phyloP scores from a whole-genome alignment of 768 basidiomycete genomes.

The Boletus sensibilis region DNA sequence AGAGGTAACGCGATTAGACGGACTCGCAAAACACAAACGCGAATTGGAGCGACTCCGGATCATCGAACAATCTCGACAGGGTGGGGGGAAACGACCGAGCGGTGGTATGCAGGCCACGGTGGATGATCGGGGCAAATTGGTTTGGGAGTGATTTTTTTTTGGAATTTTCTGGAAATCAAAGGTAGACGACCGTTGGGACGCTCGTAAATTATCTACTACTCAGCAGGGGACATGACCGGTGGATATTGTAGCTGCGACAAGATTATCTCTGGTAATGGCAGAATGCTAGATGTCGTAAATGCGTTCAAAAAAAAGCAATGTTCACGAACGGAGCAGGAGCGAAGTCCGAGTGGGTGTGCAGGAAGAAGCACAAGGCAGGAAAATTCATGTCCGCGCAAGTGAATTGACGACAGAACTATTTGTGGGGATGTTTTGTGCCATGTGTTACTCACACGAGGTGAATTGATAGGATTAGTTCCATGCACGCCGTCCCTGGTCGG shows the following conservation, averaged over 20 bases:
- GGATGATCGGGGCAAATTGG: constrained; percentile 54
- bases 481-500: not conserved
- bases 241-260: constrained; percentile 17
- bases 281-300: constrained; percentile 25
- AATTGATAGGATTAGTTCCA: constrained; percentile 7
- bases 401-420: constrained; percentile 7
- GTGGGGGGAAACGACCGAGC: constrained; percentile 34
- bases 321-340: constrained; percentile 8
- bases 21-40: constrained; percentile 57
- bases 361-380: constrained; percentile 6
- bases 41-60: constrained; percentile 57
- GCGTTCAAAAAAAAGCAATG: constrained; percentile 10
- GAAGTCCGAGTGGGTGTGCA: constrained; percentile 10
- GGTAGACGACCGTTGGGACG: constrained; percentile 1
- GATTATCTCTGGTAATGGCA: constrained; percentile 13
- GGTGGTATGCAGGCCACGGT: constrained; percentile 66
- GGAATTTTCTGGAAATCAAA: constrained; percentile 3
- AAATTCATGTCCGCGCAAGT: constrained; percentile 23
- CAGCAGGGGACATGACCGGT: constrained; percentile 6
- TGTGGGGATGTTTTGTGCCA: constrained; percentile 5
- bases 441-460: constrained; percentile 6
- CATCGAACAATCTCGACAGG: constrained; percentile 39
- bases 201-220: constrained; percentile 26
- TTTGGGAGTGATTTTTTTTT: constrained; percentile 44
- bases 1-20: constrained; percentile 50